Percentiles rank a stretch among this genome's conserved stretches.
Evolutionary conservation across 345 rosid species (phyloP).

Genomic region (Populus euphratica): DNA sequence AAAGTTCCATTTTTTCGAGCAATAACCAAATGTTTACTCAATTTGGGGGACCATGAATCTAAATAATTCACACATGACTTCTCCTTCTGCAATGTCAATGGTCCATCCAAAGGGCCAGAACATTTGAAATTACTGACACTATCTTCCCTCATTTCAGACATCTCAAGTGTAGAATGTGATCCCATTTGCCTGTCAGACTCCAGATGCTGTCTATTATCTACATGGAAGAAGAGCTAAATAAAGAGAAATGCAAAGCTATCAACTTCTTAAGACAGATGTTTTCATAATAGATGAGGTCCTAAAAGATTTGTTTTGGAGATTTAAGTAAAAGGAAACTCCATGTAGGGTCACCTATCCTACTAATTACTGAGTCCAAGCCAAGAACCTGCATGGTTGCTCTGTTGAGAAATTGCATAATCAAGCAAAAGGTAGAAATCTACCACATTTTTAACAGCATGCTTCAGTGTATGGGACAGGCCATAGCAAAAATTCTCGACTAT

Average conservation of each 20-base stretch:
- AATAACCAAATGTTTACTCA: constrained; percentile 15
- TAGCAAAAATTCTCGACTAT: neutral
- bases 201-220: constrained; percentile 42
- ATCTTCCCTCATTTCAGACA: constrained; percentile 19
- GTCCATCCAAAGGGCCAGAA: constrained; percentile 24
- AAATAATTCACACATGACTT: constrained; percentile 17
- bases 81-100: constrained; percentile 21
- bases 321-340: neutral
- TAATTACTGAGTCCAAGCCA: neutral
- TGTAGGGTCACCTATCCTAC: constrained; percentile 1
- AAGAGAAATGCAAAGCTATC: constrained; percentile 21
- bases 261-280: constrained; percentile 19
- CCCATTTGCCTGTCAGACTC: constrained; percentile 22
- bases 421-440: neutral
- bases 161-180: constrained; percentile 22
- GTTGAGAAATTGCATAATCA: neutral
- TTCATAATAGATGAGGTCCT: neutral
- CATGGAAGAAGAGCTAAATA: constrained; percentile 35
- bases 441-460: neutral
- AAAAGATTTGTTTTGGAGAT: constrained; percentile 1
- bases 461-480: neutral
- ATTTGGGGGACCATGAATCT: constrained; percentile 22
- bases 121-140: constrained; percentile 3
- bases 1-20: constrained; percentile 21
- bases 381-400: neutral